Base-by-base conservation (phyloP, 192 early-diverging fungal species). In the Coemansia sp. region DNA sequence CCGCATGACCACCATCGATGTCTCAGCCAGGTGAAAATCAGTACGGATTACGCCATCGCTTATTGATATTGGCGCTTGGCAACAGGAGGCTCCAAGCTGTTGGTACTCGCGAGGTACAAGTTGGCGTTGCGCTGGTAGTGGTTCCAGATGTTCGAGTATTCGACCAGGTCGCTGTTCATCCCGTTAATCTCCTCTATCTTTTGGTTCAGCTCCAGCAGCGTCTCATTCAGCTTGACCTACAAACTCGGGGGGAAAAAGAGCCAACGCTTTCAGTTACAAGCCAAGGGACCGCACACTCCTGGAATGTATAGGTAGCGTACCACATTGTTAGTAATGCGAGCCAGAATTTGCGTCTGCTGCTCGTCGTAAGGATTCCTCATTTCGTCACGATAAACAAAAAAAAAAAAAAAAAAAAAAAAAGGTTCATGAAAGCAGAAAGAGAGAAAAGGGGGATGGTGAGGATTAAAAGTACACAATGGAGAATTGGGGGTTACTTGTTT, bases 341-440 rank as follows among this genome's bases (percentile, higher is more conserved):
- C 74, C 12, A 81, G 70, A 76, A 81, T 81, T 61, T 72, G 73
- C 39, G 79, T 81, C 64, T 81, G 79, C 43, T 81, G 79, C 66
- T 81, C 79, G 53, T 81, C 79, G 41, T 81, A 81, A 12, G 79
- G 79, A 57, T 81, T 81, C 59, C 68, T 70, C 79, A 81, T 81
- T 66, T 60, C 3, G 18, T 45, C 35, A 56, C 47, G 48, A 50
- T 39, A 61, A 61, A 31, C 6, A 39, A 34, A 37, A 59, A 35
- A 56, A 41, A 61, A 31, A 57, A 45, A 47, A 58, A 66, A 7
- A 16, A 55, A 23, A 33, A 55, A 25, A 55, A 26, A 55, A n/a
- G n/a, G n/a, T n/a, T n/a, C n/a, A 28, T n/a, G 18, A 52, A 52
- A 52, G 2, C 20, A 55, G 16, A 10, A 55, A 55, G 2, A 55